phyloP scores from a whole-genome alignment of 306 rosid species.

The Neltuma alba region DNA sequence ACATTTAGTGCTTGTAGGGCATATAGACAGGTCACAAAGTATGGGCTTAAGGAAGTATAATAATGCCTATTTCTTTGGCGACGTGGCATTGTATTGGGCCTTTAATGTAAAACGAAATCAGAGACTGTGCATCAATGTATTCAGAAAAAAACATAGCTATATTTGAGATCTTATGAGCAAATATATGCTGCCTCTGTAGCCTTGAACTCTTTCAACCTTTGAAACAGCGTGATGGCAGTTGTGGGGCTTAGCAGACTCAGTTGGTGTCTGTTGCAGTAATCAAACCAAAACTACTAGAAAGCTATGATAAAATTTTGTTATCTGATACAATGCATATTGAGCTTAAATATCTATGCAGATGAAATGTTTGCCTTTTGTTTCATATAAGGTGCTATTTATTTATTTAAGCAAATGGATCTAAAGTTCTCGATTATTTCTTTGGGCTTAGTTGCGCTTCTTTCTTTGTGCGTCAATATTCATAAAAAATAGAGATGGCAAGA shows the following conservation, averaged over 20 bases:
- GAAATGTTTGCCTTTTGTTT: conserved; percentile 18
- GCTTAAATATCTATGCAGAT: conserved; percentile 20
- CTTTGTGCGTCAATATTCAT: background rate
- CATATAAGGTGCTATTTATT: background rate
- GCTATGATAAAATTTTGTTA: conserved; percentile 14
- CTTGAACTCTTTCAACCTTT: no score
- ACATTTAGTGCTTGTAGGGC: background rate
- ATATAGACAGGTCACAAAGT: background rate
- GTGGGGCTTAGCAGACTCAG: background rate
- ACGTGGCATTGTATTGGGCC: background rate
- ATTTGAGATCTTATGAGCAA: conserved; percentile 26
- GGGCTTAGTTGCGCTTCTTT: conserved; percentile 17
- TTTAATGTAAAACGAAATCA: conserved; percentile 16
- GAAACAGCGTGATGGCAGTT: no score
- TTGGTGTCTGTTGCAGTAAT: background rate
- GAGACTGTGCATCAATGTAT: background rate
- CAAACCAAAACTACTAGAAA: conserved; percentile 8
- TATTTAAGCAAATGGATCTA: conserved; percentile 20
- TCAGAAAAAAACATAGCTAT: background rate
- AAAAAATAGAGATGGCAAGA: conserved; percentile 7
- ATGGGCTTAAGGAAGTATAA: background rate
- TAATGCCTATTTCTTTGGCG: background rate
- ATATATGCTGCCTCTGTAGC: conserved; percentile 28
- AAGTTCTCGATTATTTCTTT: conserved; percentile 24
- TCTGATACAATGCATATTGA: background rate